Evolutionary conservation across 225 moss, liverwort and hornwort species (phyloP).

Genomic region (Climacium dendroides): DNA sequence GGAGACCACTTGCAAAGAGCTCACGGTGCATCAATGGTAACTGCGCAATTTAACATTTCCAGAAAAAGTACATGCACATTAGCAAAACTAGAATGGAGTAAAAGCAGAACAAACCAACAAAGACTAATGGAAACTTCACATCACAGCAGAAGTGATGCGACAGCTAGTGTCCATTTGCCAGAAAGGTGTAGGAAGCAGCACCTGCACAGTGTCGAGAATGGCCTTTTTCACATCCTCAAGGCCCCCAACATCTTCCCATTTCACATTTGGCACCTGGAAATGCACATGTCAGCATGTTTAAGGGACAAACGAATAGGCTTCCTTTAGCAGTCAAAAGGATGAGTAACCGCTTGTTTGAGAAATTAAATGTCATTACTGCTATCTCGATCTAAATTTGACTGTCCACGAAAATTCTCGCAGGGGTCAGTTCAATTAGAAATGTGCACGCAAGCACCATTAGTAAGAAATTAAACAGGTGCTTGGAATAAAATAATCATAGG

Average conservation of each 20-base stretch:
- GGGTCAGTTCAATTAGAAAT: neutral
- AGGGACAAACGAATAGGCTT: neutral
- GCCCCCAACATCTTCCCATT: constrained; percentile 99
- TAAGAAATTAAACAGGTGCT: neutral
- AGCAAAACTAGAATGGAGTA: neutral
- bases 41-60: constrained; percentile 25
- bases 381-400: neutral
- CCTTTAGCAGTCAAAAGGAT: neutral
- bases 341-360: neutral
- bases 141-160: neutral
- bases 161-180: neutral
- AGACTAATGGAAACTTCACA: neutral
- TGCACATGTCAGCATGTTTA: neutral
- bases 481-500: neutral
- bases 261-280: constrained; percentile 92
- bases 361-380: neutral
- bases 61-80: neutral
- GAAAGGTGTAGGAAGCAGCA: constrained; percentile 2
- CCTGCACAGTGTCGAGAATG: constrained; percentile 98
- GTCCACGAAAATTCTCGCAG: neutral
- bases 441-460: neutral
- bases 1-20: constrained; percentile 88
- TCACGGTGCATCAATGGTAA: constrained; percentile 89
- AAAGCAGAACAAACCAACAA: neutral
- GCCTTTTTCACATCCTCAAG: constrained; percentile 97